phyloP scores from a whole-genome alignment of 2,329 filamentous ascomycete species.

The Aspergillus sojae region DNA sequence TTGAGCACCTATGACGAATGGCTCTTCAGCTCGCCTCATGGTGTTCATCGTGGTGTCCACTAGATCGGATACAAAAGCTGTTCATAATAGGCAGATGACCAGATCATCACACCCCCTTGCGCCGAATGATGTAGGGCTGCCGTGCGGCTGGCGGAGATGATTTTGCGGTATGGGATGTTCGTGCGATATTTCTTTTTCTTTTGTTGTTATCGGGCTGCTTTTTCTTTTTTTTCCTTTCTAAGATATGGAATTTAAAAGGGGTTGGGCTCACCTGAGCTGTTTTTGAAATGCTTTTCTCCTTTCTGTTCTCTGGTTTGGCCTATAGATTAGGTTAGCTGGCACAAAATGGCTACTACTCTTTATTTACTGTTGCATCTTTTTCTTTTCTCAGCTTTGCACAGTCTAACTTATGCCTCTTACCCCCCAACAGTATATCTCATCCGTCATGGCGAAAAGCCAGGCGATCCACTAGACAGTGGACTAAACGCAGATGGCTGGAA shows the following conservation, averaged over 20 bases:
- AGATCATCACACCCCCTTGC: background rate
- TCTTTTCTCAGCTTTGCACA: background rate
- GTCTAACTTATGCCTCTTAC: conserved; percentile 8
- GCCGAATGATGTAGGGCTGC: background rate
- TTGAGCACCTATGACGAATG: background rate
- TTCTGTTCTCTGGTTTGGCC: background rate
- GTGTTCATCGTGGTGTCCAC: background rate
- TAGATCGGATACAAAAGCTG: background rate
- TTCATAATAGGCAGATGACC: background rate
- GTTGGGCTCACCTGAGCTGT: background rate
- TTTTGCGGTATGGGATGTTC: background rate
- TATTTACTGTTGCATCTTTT: conserved; percentile 5
- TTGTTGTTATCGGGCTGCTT: background rate
- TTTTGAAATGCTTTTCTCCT: background rate
- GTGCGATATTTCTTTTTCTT: background rate
- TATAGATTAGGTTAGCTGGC: background rate
- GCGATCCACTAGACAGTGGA: conserved; percentile 24
- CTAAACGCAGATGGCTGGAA: conserved; percentile 27
- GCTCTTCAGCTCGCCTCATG: background rate
- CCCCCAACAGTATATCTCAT: conserved; percentile 32
- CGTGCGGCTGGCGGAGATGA: background rate
- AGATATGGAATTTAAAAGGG: background rate
- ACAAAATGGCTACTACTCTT: background rate
- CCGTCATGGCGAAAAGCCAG: conserved; percentile 35
- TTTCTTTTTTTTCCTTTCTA: background rate